Base-by-base conservation (phyloP, 345 rosid species). In the Camelina sativa region DNA sequence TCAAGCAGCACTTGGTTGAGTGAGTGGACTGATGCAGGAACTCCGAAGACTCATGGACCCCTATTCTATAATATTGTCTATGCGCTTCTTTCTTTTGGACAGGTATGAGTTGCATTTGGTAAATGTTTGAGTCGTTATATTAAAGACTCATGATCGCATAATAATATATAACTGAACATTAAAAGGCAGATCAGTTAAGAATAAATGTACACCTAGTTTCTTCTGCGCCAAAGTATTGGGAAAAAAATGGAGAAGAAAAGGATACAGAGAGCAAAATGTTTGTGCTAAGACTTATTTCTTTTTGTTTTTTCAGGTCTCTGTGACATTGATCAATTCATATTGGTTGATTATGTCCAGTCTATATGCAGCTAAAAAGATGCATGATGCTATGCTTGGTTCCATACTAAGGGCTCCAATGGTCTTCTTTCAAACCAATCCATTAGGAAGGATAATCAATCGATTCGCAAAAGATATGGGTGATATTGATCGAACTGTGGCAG, bases 381-480 rank as follows among this genome's bases (percentile, higher is more conserved):
- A 92, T 62, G 88, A 95, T 68, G 94, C 97, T 62, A 92, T 95
- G 96, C 99, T 95, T 74, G 72, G 72, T 59, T 84, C 99, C 67
- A 90, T 95, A 65, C 79, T 95, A 75, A 86, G 99, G 84, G 99
- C 98, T 75, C 99, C 99, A 38, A 90, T 95, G 98, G 87, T 86
- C 65, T 95, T 95, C 82, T 95, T 95, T 82, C 98, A 92, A 66
- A 95, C 99, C 67, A 95, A 92, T 76, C 99, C 99, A 37, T 82
- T 95, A 64, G 99, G 99, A 17, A 81, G 98, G 12, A 87, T 95
- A 53, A 95, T 95, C 73, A 95, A 95, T 82, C 86, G 99, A 79
- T 95, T 95, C 77, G 92, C 99, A 6, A 95, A 92, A 90, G 99
- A 95, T 86, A 83, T 89, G 50, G 93, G 99, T 4, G 99, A 95